Percentiles rank a stretch among this genome's conserved stretches.
Evolutionary conservation across 805 yeast species (phyloP).

Genomic region (Yarrowia sp.): DNA sequence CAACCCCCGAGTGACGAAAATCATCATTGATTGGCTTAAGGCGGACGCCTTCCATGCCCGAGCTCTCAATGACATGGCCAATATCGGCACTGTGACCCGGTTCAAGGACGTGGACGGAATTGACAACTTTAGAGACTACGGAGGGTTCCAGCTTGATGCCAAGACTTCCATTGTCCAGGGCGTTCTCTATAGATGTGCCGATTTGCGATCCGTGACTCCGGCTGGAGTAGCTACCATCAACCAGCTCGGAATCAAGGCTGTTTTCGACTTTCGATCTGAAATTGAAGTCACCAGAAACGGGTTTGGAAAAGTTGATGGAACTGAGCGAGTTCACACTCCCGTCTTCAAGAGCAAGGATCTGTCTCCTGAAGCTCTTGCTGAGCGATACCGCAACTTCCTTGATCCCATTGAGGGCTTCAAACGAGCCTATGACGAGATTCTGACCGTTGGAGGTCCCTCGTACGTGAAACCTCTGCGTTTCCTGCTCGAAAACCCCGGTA

Average conservation of each 20-base stretch:
- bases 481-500: conserved; percentile 61
- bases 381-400: conserved; percentile 60
- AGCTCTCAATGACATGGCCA: conserved; percentile 54
- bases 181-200: conserved; percentile 68
- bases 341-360: conserved; percentile 61
- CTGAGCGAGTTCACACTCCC: conserved; percentile 61
- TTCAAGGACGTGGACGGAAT: conserved; percentile 73
- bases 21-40: conserved; percentile 56
- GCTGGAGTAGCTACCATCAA: conserved; percentile 54
- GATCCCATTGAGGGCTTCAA: conserved; percentile 69
- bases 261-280: conserved; percentile 73
- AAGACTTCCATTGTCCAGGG: conserved; percentile 57
- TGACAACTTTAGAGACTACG: conserved; percentile 77
- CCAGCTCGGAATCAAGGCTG: conserved; percentile 57
- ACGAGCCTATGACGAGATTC: conserved; percentile 65
- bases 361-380: conserved; percentile 70
- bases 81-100: conserved; percentile 56
- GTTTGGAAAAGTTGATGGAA: conserved; percentile 55
- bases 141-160: conserved; percentile 65
- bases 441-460: conserved; percentile 57
- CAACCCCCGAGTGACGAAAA: conserved; percentile 59
- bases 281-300: conserved; percentile 58
- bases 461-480: conserved; percentile 61
- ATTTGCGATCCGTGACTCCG: conserved; percentile 59
- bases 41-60: conserved; percentile 60